phyloP scores from a whole-genome alignment of 1,139 yeast species.

The Magnusiomyces starmeri region DNA sequence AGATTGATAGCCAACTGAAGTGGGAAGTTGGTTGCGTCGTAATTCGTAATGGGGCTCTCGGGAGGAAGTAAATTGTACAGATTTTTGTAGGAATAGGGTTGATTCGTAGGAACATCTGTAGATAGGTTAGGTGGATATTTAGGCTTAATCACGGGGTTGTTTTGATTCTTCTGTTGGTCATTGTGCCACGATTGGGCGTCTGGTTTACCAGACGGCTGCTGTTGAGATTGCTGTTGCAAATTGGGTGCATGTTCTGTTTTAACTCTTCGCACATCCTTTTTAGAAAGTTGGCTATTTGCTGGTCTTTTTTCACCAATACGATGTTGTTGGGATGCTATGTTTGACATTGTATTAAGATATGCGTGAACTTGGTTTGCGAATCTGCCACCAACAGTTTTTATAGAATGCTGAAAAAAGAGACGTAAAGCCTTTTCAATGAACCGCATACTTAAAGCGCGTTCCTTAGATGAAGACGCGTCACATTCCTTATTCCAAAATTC shows the following conservation, averaged over 20 bases:
- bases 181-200: background rate
- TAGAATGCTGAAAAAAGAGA: slow-evolving; percentile 30
- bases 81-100: slow-evolving; percentile 30
- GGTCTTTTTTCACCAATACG: background rate
- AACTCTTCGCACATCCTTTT: slow-evolving; percentile 20
- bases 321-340: slow-evolving; percentile 19
- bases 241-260: slow-evolving; percentile 16
- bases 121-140: slow-evolving; percentile 17
- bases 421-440: slow-evolving; percentile 36
- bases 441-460: slow-evolving; percentile 28
- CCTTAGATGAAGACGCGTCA: slow-evolving; percentile 21
- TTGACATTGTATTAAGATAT: slow-evolving; percentile 28
- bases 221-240: background rate
- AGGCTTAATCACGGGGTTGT: background rate
- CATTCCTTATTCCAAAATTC: slow-evolving; percentile 26
- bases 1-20: slow-evolving; percentile 55
- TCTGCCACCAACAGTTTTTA: slow-evolving; percentile 18
- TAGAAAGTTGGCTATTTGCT: slow-evolving; percentile 20
- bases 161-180: background rate
- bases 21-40: slow-evolving; percentile 66
- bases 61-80: slow-evolving; percentile 58
- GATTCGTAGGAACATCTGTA: slow-evolving; percentile 27
- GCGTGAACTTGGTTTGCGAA: slow-evolving; percentile 26
- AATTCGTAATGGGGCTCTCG: slow-evolving; percentile 50
- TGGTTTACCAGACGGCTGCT: no score